These are phyloP conservation scores for Globisporangium yorkense DNA, from an alignment of 352 stramenopile genomes.

Conservation along the genomic window DNA sequence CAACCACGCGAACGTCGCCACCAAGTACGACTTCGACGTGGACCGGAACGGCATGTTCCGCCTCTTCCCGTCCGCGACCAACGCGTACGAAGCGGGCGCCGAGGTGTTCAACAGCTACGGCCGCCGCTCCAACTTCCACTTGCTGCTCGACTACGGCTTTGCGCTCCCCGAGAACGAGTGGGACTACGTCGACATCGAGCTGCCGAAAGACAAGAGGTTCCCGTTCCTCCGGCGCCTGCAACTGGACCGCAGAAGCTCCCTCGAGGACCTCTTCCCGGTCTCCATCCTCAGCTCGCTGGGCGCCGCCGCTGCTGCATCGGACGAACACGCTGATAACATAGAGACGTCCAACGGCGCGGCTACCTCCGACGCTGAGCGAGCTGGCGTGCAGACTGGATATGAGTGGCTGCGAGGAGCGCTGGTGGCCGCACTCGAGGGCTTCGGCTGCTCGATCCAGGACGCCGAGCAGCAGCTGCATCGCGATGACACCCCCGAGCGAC, in stretches of 20 bases:
- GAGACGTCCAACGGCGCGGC: neutral
- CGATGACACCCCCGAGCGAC: conserved; percentile 14
- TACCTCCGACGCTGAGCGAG: conserved; percentile 3
- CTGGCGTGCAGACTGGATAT: conserved; percentile 1
- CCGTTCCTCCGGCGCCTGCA: conserved; percentile 45
- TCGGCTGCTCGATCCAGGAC: conserved; percentile 15
- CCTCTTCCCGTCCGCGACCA: conserved; percentile 58
- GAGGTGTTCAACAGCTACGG: conserved; percentile 94
- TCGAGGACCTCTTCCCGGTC: conserved; percentile 43
- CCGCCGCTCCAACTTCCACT: conserved; percentile 76
- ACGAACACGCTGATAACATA: neutral
- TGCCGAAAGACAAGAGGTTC: conserved; percentile 39
- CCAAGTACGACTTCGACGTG: conserved; percentile 83
- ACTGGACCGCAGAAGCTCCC: conserved; percentile 37
- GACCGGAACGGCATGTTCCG: conserved; percentile 52
- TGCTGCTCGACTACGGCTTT: conserved; percentile 93
- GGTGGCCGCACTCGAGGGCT: conserved; percentile 9
- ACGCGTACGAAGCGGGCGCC: conserved; percentile 36
- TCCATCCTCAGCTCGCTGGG: neutral
- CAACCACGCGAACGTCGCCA: conserved; percentile 89
- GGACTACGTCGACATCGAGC: conserved; percentile 66
- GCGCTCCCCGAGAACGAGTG: conserved; percentile 86
- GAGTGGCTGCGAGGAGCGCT: conserved; percentile 16
- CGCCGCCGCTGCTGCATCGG: neutral
- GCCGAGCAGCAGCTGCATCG: conserved; percentile 23